A percentile compares a stretch with the other conserved stretches of the same genome.
phyloP scores from a whole-genome alignment of 495 filamentous ascomycete genomes.

The Endocarpon pusillum region DNA sequence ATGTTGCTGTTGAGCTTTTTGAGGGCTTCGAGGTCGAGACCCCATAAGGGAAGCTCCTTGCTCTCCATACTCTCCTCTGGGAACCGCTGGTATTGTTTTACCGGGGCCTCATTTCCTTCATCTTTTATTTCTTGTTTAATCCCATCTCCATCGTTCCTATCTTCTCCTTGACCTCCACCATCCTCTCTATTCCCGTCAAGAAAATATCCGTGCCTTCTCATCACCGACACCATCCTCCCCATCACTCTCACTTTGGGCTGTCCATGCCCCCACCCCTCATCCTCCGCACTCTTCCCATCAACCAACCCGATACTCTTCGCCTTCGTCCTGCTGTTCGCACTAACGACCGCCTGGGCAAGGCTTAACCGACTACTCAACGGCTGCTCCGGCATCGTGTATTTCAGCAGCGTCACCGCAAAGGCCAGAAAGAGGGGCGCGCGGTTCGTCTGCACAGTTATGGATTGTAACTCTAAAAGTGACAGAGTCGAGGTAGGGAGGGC shows the following conservation, averaged over 20 bases:
- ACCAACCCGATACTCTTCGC: conserved; percentile 58
- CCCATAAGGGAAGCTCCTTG: conserved; percentile 51
- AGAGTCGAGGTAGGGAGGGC: conserved; percentile 34
- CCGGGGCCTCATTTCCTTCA: conserved; percentile 14
- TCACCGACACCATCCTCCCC: conserved; percentile 51
- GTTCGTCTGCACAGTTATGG: conserved; percentile 50
- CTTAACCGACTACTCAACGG: conserved; percentile 66
- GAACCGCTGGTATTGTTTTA: conserved; percentile 10
- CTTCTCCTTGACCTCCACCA: conserved; percentile 6
- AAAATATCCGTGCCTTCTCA: conserved; percentile 64
- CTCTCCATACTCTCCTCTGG: conserved; percentile 19
- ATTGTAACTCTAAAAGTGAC: conserved; percentile 40
- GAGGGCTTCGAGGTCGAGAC: conserved; percentile 55
- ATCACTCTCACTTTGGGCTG: conserved; percentile 54
- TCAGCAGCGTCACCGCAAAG: conserved; percentile 55
- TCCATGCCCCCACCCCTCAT: conserved; percentile 57
- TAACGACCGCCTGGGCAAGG: conserved; percentile 62
- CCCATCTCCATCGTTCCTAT: conserved; percentile 6
- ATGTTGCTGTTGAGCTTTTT: conserved; percentile 20
- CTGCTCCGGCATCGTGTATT: conserved; percentile 68
- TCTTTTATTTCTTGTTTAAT: conserved; percentile 5
- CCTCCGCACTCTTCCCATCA: conserved; percentile 44
- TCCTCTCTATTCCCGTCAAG: conserved; percentile 31
- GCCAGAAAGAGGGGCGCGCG: conserved; percentile 67
- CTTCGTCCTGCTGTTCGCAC: conserved; percentile 56